phyloP scores from a whole-genome alignment of 805 yeast species.

The Starmera amethionina region DNA sequence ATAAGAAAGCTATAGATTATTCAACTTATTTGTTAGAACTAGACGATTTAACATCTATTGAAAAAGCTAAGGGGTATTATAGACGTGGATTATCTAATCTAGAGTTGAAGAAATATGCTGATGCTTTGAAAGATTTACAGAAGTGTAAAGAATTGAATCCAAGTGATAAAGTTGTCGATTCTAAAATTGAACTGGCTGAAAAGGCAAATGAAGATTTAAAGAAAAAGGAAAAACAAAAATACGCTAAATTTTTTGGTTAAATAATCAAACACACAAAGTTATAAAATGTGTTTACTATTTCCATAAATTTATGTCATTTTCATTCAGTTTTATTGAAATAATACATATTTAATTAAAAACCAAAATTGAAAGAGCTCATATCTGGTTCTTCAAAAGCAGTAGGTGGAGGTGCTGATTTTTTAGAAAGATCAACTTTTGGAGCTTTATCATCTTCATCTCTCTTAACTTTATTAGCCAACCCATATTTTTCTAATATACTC shows the following conservation, averaged over 20 bases:
- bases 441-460: constrained; percentile 9
- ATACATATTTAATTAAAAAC: constrained; percentile 13
- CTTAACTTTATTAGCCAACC: constrained; percentile 12
- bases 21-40: constrained; percentile 47
- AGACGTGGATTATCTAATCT: constrained; percentile 42
- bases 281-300: neutral
- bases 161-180: constrained; percentile 37
- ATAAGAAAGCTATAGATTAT: constrained; percentile 40
- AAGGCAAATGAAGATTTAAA: constrained; percentile 31
- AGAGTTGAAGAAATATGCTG: constrained; percentile 34
- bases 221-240: constrained; percentile 40
- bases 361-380: constrained; percentile 63
- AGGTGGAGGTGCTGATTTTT: constrained; percentile 32
- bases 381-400: constrained; percentile 60
- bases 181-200: constrained; percentile 34
- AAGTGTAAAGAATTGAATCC: constrained; percentile 35
- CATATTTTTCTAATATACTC: constrained; percentile 19
- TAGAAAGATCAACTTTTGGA: constrained; percentile 1
- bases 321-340: neutral
- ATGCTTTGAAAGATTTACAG: constrained; percentile 37
- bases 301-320: neutral
- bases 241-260: constrained; percentile 50
- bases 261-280: neutral
- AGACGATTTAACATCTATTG: constrained; percentile 26
- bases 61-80: constrained; percentile 48